Evolutionary conservation across 1,284 basidiomycete species (phyloP).

Genomic region (Ganoderma resinaceum): DNA sequence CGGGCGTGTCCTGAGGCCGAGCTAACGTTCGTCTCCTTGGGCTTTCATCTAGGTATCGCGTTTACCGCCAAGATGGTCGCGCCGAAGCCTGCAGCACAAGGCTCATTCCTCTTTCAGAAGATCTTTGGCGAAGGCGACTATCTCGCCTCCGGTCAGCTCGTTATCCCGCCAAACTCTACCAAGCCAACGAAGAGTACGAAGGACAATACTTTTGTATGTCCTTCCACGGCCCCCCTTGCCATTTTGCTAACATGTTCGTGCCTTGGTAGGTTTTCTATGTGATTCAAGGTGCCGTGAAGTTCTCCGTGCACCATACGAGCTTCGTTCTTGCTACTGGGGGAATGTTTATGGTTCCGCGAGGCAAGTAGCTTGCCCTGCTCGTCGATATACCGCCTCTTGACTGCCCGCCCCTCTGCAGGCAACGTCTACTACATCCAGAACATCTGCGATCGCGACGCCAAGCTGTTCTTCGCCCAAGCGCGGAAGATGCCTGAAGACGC

Average conservation of each 20-base stretch:
- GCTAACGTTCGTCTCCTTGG: background rate
- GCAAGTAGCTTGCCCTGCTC: constrained; percentile 50
- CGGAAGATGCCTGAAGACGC: constrained; percentile 63
- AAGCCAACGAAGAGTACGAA: constrained; percentile 92
- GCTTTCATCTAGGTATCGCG: constrained; percentile 63
- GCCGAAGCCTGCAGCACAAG: constrained; percentile 63
- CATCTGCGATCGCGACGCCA: constrained; percentile 80
- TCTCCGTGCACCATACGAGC: constrained; percentile 81
- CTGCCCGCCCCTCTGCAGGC: constrained; percentile 51
- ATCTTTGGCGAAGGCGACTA: constrained; percentile 94
- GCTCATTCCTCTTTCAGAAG: constrained; percentile 89
- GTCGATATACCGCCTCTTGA: background rate
- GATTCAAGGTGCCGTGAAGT: constrained; percentile 86
- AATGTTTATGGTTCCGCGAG: constrained; percentile 91
- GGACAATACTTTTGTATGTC: constrained; percentile 93
- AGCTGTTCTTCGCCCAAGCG: constrained; percentile 93
- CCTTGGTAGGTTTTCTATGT: constrained; percentile 82
- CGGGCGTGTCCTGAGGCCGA: background rate
- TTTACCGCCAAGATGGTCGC: constrained; percentile 73
- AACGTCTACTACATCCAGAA: constrained; percentile 94
- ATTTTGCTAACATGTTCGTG: constrained; percentile 9
- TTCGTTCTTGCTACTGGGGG: constrained; percentile 85
- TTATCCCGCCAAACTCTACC: constrained; percentile 77
- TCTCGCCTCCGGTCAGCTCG: constrained; percentile 89
- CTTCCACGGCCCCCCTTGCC: background rate